Percentiles rank a stretch among this genome's conserved stretches.
Conservation (phyloP, 2,329 filamentous ascomycete genomes). For the Alternaria tenuissima region DNA sequence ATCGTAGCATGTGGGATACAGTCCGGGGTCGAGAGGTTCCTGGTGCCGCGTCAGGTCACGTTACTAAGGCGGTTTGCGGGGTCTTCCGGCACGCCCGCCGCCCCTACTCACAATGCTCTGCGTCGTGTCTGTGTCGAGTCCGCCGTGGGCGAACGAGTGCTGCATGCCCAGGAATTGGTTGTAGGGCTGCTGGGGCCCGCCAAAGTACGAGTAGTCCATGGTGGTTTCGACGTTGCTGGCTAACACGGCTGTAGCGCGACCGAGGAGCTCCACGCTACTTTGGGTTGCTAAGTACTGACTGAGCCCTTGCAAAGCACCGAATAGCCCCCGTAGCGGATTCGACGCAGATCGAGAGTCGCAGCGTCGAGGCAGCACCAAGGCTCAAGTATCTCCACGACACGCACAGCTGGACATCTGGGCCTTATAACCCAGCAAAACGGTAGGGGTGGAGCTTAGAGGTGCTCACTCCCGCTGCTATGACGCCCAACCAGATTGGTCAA, state of each 20-base stretch:
- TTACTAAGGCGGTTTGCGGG: slow-evolving; percentile 30
- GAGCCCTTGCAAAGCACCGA: background rate
- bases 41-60: slow-evolving; percentile 29
- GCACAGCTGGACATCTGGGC: slow-evolving; percentile 23
- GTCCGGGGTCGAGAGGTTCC: slow-evolving; percentile 55
- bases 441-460: background rate
- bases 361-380: background rate
- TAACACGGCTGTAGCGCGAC: background rate
- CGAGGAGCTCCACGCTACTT: slow-evolving; percentile 1
- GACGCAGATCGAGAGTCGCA: background rate
- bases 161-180: slow-evolving; percentile 58
- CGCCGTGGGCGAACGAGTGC: slow-evolving; percentile 39
- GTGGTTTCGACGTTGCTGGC: slow-evolving; percentile 6
- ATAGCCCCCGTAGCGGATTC: background rate
- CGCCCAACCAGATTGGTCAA: slow-evolving; percentile 12
- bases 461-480: slow-evolving; percentile 23
- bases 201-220: slow-evolving; percentile 68
- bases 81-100: background rate
- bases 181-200: slow-evolving; percentile 56
- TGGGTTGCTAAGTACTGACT: background rate
- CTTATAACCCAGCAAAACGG: slow-evolving; percentile 20
- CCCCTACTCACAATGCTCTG: slow-evolving; percentile 41
- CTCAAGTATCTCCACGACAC: slow-evolving; percentile 13
- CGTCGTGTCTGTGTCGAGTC: slow-evolving; percentile 51
- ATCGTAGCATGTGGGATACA: slow-evolving; percentile 40